Base-by-base conservation (phyloP, 176 grass and related monocot species). In the Tuctoria greenei region DNA sequence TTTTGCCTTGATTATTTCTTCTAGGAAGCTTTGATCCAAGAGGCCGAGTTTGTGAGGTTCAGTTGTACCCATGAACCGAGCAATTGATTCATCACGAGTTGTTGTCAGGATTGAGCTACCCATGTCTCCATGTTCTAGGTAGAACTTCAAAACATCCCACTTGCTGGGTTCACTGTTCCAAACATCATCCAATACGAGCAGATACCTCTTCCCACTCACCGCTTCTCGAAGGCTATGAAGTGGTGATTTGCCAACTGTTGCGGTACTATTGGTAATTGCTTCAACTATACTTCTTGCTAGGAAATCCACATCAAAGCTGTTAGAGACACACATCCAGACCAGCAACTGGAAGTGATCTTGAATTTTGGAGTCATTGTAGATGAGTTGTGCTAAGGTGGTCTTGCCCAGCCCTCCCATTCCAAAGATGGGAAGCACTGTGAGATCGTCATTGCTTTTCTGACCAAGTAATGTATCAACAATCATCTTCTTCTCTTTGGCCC, bases 361-460 rank as follows among this genome's bases (percentile, higher is more conserved):
- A 7, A 89, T 40, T 12, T 74, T 11, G 8, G 55, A 10, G 34
- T 85, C 82, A 4, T 79, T 77, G 40, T 78, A 89, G 10, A 82
- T 42, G 10, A 89, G 13, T 15, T 82, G 78, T 14, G 78, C 82
- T 11, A 82, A 17, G 35, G 82, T 82, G 0, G 78, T 89, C 51
- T 85, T 89, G 2, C 87, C 87, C 6, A 85, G 6, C 8, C 72
- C 78, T 20, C 72, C 82, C 78, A 82, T 85, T 15, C 73, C 87
- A 18, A 82, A 65, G 20, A 82, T 35, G 0, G 82, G 78, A 56
- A 89, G 20, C 8, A 85, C 61, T 2, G 27, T 47, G 12, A 81
- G 14, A 27, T 66, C 35, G 4, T 0, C 0, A 27, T 26, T 59
- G 24, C 7, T 28, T 26, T 8, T 5, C 8, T 61, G 14, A 12